phyloP scores from a whole-genome alignment of 1,284 basidiomycete genomes.

The Dichomitus squalens region DNA sequence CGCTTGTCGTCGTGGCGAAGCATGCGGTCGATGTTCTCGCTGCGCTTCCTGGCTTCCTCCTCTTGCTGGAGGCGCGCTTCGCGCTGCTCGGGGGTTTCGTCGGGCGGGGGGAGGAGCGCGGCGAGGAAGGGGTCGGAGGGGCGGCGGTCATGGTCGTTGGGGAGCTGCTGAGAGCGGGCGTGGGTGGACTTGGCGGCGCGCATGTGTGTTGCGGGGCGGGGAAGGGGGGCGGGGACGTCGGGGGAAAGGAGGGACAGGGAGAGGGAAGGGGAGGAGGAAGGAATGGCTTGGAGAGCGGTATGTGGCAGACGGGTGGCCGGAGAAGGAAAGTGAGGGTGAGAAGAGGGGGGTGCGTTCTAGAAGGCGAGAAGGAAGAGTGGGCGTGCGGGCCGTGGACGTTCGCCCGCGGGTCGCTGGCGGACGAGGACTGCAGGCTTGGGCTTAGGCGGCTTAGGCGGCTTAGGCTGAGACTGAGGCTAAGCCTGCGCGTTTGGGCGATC shows the following conservation, averaged over 20 bases:
- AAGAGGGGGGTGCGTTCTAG: background rate
- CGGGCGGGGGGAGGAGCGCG: slow-evolving; percentile 64
- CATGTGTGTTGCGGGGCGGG: slow-evolving; percentile 1
- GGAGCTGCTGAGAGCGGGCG: background rate
- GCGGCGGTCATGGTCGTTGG: slow-evolving; percentile 3
- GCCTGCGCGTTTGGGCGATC: no score
- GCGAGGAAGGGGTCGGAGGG: slow-evolving; percentile 66
- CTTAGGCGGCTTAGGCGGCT: no score
- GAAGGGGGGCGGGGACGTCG: background rate
- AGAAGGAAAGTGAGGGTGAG: slow-evolving; percentile 22
- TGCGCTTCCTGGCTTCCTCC: slow-evolving; percentile 68
- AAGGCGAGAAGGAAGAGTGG: no score
- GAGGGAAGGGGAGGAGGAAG: slow-evolving; percentile 11
- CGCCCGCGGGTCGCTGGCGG: no score
- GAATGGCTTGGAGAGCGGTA: slow-evolving; percentile 21
- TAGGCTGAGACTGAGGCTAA: no score
- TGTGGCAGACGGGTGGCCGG: slow-evolving; percentile 18
- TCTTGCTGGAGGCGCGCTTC: slow-evolving; percentile 63
- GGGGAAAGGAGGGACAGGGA: slow-evolving; percentile 6
- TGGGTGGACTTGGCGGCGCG: background rate
- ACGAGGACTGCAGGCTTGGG: no score
- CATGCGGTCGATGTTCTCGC: slow-evolving; percentile 78
- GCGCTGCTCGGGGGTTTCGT: slow-evolving; percentile 68
- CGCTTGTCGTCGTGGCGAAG: slow-evolving; percentile 63
- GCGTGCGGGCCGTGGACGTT: no score